Percentiles rank a stretch among this genome's conserved stretches.
Evolutionary conservation across 1,284 basidiomycete genomes (phyloP).

Genomic region (Irpex sp.): DNA sequence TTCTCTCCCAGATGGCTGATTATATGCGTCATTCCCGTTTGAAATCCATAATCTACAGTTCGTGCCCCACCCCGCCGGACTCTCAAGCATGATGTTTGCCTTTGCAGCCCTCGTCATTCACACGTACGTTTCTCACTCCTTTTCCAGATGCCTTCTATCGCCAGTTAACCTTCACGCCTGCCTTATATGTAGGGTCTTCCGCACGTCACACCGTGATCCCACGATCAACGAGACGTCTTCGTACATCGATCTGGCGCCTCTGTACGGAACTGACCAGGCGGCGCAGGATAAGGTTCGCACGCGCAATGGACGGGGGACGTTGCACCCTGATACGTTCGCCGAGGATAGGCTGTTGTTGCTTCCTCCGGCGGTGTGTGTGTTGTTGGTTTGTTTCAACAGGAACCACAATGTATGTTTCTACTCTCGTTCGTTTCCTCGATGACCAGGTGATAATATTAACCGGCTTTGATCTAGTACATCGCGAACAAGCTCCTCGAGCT

Average conservation of each 20-base stretch:
- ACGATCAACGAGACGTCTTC: constrained; percentile 82
- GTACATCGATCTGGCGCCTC: constrained; percentile 78
- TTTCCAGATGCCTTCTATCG: not conserved
- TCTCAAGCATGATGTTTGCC: constrained; percentile 75
- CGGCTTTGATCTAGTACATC: constrained; percentile 47
- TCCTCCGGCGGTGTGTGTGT: constrained; percentile 68
- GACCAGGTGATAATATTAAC: no score
- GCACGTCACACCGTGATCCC: constrained; percentile 58
- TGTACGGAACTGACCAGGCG: constrained; percentile 69
- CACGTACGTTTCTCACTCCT: constrained; percentile 33
- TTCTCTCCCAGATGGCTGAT: not conserved
- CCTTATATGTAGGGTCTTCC: constrained; percentile 58
- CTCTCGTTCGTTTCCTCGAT: no score
- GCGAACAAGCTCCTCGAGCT: constrained; percentile 71
- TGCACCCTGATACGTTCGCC: constrained; percentile 69
- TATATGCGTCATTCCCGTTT: not conserved
- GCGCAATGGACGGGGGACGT: constrained; percentile 57
- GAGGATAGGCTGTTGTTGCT: constrained; percentile 77
- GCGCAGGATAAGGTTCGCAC: constrained; percentile 58
- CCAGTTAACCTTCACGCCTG: not conserved
- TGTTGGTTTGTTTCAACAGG: constrained; percentile 75
- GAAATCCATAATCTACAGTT: constrained; percentile 39
- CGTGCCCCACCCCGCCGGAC: constrained; percentile 68
- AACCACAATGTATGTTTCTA: constrained; percentile 72
- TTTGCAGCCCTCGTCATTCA: constrained; percentile 83